phyloP scores from a whole-genome alignment of 345 rosid species.

The Bruguiera parviflora region DNA sequence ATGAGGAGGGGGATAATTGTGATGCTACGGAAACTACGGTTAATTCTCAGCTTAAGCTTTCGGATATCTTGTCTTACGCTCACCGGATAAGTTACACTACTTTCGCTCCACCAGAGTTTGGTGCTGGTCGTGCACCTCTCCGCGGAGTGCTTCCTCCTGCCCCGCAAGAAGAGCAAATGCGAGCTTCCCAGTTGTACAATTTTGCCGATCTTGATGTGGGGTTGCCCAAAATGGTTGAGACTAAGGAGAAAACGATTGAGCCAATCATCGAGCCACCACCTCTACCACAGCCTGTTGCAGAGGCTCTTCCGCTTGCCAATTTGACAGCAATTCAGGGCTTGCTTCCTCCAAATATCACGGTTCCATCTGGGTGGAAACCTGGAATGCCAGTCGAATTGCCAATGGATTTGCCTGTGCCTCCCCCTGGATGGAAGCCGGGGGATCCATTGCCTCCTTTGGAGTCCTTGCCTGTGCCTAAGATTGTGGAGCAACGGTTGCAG shows the following conservation, averaged over 20 bases:
- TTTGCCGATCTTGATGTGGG: conserved; percentile 92
- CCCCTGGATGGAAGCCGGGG: conserved; percentile 96
- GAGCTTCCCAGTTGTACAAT: conserved; percentile 77
- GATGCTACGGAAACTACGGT: conserved; percentile 53
- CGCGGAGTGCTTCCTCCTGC: conserved; percentile 96
- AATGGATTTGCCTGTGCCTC: conserved; percentile 61
- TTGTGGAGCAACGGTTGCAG: conserved; percentile 38
- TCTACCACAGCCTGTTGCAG: conserved; percentile 24
- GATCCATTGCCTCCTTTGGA: conserved; percentile 77
- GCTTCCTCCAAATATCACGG: conserved; percentile 56
- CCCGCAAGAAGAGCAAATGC: conserved; percentile 96
- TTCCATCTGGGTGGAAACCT: conserved; percentile 92
- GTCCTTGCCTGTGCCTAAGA: conserved; percentile 47
- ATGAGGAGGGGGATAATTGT: conserved; percentile 28
- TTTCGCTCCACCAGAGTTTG: conserved; percentile 89
- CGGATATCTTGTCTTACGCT: conserved; percentile 73
- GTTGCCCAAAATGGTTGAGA: conserved; percentile 54
- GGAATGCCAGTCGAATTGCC: conserved; percentile 93
- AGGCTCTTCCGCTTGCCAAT: conserved; percentile 34
- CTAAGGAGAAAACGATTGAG: conserved; percentile 57
- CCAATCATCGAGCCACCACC: conserved; percentile 58
- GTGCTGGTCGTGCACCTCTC: conserved; percentile 83
- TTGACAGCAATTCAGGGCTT: conserved; percentile 54
- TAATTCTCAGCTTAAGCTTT: conserved; percentile 67
- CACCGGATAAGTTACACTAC: conserved; percentile 93